Percentiles rank a stretch among this genome's conserved stretches.
Evolutionary conservation across 208 protist genomes (phyloP).

Genomic region (Leishmania mexicana): DNA sequence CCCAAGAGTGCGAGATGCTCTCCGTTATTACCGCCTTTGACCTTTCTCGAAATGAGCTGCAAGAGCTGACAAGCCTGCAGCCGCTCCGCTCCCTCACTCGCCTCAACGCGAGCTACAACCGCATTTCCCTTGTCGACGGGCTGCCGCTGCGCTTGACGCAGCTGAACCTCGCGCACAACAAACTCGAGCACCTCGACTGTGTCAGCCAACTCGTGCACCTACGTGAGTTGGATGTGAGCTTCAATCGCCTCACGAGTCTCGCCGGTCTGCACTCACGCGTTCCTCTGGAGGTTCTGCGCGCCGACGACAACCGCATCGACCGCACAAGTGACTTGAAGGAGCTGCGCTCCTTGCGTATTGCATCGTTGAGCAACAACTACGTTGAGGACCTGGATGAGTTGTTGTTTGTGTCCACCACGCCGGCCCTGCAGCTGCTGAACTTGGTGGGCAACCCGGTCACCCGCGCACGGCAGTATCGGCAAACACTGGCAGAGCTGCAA

Average conservation of each 20-base stretch:
- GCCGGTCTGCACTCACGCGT: constrained; percentile 43
- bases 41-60: constrained; percentile 80
- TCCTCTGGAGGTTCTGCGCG: constrained; percentile 66
- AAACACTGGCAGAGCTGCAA: constrained; percentile 48
- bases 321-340: constrained; percentile 58
- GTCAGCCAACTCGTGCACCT: constrained; percentile 66
- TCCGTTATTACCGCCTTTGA: constrained; percentile 80
- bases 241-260: constrained; percentile 69
- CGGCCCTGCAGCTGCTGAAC: constrained; percentile 62
- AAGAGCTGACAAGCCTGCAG: constrained; percentile 54
- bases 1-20: constrained; percentile 61
- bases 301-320: constrained; percentile 70
- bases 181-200: constrained; percentile 57
- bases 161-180: constrained; percentile 82
- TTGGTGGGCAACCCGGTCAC: constrained; percentile 67
- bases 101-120: constrained; percentile 81
- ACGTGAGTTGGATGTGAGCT: constrained; percentile 74
- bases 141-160: constrained; percentile 69
- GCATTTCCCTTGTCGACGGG: constrained; percentile 43
- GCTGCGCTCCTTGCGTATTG: constrained; percentile 46
- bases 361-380: constrained; percentile 74
- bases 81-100: constrained; percentile 52
- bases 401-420: constrained; percentile 44
- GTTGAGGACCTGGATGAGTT: constrained; percentile 76
- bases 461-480: constrained; percentile 48